Conservation (phyloP, 192 early-diverging fungal genomes). For the Coemansia sp. region DNA sequence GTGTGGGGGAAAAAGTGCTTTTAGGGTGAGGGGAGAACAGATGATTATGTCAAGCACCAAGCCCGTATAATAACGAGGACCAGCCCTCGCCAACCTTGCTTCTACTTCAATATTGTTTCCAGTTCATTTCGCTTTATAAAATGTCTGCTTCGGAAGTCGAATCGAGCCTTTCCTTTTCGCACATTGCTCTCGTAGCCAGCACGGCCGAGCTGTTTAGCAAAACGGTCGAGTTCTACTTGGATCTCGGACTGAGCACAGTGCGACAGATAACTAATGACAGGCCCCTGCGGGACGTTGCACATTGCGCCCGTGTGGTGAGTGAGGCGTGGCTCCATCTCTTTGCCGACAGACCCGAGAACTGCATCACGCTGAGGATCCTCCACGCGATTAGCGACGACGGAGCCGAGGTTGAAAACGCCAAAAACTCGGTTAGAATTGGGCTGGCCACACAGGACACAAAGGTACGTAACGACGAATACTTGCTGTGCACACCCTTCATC, state of each 20-base stretch:
- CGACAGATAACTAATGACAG: constrained; percentile 29
- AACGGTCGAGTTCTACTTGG: constrained; percentile 56
- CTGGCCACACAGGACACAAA: constrained; percentile 32
- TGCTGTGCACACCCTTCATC: background rate
- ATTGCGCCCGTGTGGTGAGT: constrained; percentile 25
- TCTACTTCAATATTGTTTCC: background rate
- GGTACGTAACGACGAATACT: constrained; percentile 11
- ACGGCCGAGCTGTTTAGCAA: constrained; percentile 24
- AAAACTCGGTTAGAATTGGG: constrained; percentile 25
- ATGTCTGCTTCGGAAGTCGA: constrained; percentile 1
- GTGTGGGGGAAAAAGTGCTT: background rate
- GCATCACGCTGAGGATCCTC: constrained; percentile 44
- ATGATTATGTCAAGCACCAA: background rate
- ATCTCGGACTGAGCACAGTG: constrained; percentile 59
- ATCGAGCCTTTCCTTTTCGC: constrained; percentile 40
- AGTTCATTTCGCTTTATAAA: background rate
- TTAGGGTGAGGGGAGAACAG: background rate
- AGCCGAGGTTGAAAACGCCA: background rate
- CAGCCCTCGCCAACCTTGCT: background rate
- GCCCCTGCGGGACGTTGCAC: constrained; percentile 32
- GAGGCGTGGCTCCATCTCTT: constrained; percentile 63
- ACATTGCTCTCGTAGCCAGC: constrained; percentile 41
- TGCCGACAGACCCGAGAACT: constrained; percentile 33
- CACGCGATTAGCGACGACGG: constrained; percentile 16
- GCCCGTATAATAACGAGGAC: background rate